Evolutionary conservation across 805 yeast species (phyloP), one percentile per base, ranked within the genome.

Genomic region (Saccharomycopsis selenospora): DNA sequence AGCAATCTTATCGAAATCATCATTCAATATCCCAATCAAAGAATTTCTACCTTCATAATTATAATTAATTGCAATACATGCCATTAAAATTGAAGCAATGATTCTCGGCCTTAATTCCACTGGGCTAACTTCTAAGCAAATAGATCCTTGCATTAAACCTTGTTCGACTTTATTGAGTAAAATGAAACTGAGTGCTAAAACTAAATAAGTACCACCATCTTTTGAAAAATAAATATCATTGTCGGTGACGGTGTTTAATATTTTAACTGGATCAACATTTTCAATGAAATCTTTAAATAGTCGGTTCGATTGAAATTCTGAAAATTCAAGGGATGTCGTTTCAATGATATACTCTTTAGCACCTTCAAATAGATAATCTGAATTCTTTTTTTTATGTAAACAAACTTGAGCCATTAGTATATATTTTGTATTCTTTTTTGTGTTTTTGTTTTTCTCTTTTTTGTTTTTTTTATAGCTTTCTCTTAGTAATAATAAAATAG

Each of bases 131-230:
- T 51, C 55, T 10, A 51, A 24, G 4, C 46, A 46, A 11, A 51
- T 11, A 3, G 50, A 44, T 40, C 55, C 49, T 25, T 48, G 52
- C 30, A 22, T 14, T 3, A 45, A 13, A 13, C 55, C 55, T 11
- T 43, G 45, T 8, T 36, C 36, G 1, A 30, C 20, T 4, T 47
- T 41, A 7, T 28, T 36, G 10, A 46, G 20, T 24, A 28, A 40
- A 5, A 45, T 23, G n/a, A 51, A 36, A n/a, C 47, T 24, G 26
- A 42, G 36, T 7, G 50, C 52, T 6, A 49, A 26, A 3, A 50
- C 55, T 13, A 48, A 29, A 13, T 41, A 17, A 26, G 43, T 44
- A 4, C 46, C n/a, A 22, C 36, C 36, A 30, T 48, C 45, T n/a
- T 36, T 25, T n/a, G 36, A 27, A 14, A 20, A 36, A 25, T 43